phyloP scores from a whole-genome alignment of 2,329 filamentous ascomycete genomes.

The Beauveria caledonica region DNA sequence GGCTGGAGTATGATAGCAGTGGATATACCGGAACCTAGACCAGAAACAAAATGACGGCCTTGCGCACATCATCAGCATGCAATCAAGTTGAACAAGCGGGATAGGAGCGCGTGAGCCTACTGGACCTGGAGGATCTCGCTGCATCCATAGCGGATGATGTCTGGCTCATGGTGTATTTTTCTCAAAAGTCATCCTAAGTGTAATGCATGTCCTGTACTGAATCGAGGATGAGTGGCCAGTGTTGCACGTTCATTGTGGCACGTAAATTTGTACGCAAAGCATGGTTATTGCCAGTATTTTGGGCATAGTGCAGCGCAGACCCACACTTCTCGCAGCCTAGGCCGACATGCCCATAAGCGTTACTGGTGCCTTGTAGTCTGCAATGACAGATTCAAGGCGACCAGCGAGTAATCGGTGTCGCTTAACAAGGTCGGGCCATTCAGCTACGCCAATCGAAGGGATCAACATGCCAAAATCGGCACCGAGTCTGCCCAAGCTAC shows the following conservation, averaged over 20 bases:
- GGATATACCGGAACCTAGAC: constrained; percentile 76
- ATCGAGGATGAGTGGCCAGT: neutral
- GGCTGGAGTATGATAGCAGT: constrained; percentile 90
- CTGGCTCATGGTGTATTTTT: neutral
- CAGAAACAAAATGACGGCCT: constrained; percentile 84
- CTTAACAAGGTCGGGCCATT: constrained; percentile 86
- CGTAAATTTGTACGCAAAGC: neutral
- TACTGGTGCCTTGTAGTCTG: constrained; percentile 32
- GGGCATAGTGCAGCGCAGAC: neutral
- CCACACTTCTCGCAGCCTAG: constrained; percentile 1
- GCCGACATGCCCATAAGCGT: neutral
- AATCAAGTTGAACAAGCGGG: neutral
- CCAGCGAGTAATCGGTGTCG: constrained; percentile 81
- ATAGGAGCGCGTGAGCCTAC: neutral
- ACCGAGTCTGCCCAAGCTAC: constrained; percentile 79
- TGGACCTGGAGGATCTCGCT: constrained; percentile 5
- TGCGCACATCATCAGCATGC: constrained; percentile 2
- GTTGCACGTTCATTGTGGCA: neutral
- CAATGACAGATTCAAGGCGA: constrained; percentile 61
- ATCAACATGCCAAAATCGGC: constrained; percentile 90
- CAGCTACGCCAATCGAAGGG: constrained; percentile 47
- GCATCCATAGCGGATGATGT: neutral
- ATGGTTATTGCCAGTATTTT: neutral
- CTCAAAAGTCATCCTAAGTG: neutral
- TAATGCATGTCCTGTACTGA: neutral